These are phyloP conservation scores for Talaromyces sp. DNA, from an alignment of 2,329 filamentous ascomycete genomes.

Conservation along the genomic window DNA sequence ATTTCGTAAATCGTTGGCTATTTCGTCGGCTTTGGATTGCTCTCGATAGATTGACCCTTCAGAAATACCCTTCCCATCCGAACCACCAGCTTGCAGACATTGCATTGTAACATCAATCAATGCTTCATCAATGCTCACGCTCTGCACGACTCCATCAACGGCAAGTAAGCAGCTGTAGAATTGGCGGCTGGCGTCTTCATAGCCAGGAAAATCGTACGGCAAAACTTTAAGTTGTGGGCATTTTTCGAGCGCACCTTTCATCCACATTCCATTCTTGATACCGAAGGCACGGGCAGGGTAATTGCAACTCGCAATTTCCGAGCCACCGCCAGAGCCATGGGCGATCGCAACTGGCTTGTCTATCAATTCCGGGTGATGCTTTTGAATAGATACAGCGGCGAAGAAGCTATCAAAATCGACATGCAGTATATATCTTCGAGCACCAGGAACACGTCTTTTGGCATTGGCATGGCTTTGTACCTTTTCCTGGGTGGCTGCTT, in stretches of 20 bases:
- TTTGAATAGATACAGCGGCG: constrained; percentile 81
- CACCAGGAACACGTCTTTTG: constrained; percentile 54
- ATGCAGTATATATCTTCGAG: constrained; percentile 80
- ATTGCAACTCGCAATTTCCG: constrained; percentile 96
- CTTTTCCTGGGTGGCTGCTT: constrained; percentile 70
- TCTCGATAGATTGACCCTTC: constrained; percentile 71
- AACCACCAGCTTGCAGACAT: constrained; percentile 60
- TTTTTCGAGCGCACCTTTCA: constrained; percentile 78
- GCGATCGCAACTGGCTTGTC: constrained; percentile 84
- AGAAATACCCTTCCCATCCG: constrained; percentile 57
- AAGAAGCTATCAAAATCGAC: constrained; percentile 99
- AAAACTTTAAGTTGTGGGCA: constrained; percentile 83
- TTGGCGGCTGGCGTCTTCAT: constrained; percentile 80
- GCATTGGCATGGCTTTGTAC: constrained; percentile 37
- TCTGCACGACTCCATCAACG: constrained; percentile 79
- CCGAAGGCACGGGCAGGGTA: constrained; percentile 82
- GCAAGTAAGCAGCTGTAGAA: constrained; percentile 84
- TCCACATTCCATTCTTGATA: constrained; percentile 99
- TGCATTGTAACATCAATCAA: constrained; percentile 74
- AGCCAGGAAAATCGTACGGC: constrained; percentile 93
- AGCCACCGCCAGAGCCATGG: constrained; percentile 76
- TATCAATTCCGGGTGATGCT: constrained; percentile 63
- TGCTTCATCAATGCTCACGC: constrained; percentile 94
- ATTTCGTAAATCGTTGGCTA: constrained; percentile 62
- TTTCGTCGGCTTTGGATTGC: constrained; percentile 68